Conservation (phyloP, 1,284 basidiomycete genomes). For the Fomitopsis schrenkii region DNA sequence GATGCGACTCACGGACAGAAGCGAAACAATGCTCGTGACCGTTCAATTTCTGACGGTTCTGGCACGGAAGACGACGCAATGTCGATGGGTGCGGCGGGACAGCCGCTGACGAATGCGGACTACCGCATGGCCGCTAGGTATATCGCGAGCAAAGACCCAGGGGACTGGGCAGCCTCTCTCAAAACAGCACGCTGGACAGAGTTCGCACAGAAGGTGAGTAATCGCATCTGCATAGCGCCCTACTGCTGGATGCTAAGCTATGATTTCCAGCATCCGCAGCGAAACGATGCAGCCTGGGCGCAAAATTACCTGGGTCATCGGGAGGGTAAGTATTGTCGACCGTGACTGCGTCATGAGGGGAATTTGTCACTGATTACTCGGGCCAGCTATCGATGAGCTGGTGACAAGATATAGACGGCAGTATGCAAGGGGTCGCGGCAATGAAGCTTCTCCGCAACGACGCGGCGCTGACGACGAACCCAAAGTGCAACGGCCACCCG, state of each 20-base stretch:
- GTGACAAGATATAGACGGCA: neutral
- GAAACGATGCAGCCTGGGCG: slow-evolving; percentile 1
- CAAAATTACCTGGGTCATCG: neutral
- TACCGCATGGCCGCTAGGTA: slow-evolving; percentile 52
- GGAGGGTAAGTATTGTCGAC: neutral
- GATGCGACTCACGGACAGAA: too few relatives aligned
- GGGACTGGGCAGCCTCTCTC: slow-evolving; percentile 36
- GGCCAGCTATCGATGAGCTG: neutral
- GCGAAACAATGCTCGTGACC: too few relatives aligned
- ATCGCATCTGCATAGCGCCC: neutral
- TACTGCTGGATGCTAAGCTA: too few relatives aligned
- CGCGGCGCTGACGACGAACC: too few relatives aligned
- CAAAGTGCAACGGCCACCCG: too few relatives aligned
- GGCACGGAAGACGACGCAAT: slow-evolving; percentile 40
- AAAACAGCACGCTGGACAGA: neutral
- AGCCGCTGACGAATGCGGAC: slow-evolving; percentile 52
- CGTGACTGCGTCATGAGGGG: neutral
- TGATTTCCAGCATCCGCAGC: neutral
- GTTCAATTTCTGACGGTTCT: slow-evolving; percentile 1
- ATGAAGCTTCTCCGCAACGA: too few relatives aligned
- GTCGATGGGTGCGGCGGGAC: slow-evolving; percentile 49
- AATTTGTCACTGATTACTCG: neutral
- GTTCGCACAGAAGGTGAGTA: neutral
- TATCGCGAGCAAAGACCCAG: slow-evolving; percentile 38
- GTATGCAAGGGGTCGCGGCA: neutral